These are phyloP conservation scores for Myochromella boudieri DNA, from an alignment of 768 basidiomycete species.

Conservation along the genomic window DNA sequence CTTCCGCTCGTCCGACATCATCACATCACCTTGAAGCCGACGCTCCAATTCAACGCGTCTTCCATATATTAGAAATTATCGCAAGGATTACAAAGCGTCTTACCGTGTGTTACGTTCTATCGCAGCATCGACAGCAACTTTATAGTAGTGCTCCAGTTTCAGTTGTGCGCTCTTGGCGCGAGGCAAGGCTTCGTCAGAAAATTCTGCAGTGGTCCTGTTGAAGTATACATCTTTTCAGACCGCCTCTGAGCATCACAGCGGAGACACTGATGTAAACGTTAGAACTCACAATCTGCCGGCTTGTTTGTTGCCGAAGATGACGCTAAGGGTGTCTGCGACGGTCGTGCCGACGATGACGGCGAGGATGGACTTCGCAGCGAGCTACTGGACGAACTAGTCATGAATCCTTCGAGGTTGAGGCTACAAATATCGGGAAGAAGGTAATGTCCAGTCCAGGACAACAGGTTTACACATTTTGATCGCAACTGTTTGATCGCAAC, in stretches of 20 bases:
- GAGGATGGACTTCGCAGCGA: constrained; percentile 12
- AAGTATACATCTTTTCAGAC: constrained; percentile 80
- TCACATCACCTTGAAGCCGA: constrained; percentile 65
- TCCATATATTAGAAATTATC: background rate
- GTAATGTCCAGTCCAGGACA: too few species aligned
- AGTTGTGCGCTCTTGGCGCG: constrained; percentile 90
- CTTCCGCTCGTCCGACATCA: constrained; percentile 83
- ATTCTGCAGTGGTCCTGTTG: constrained; percentile 71
- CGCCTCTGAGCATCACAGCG: constrained; percentile 2
- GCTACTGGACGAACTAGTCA: constrained; percentile 15
- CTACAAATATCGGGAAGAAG: too few species aligned
- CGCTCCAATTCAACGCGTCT: constrained; percentile 90
- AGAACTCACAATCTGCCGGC: constrained; percentile 33
- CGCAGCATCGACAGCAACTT: constrained; percentile 93
- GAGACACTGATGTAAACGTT: background rate
- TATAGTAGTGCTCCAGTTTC: constrained; percentile 96
- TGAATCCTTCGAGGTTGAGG: background rate
- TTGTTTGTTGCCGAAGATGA: constrained; percentile 19
- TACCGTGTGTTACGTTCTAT: constrained; percentile 93
- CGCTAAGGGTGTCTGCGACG: constrained; percentile 11
- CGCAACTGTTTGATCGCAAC: background rate
- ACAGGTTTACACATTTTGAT: too few species aligned
- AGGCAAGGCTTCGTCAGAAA: constrained; percentile 79
- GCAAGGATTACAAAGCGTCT: constrained; percentile 7
- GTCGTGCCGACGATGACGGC: constrained; percentile 16